Evolutionary conservation across 331 rosid species (phyloP).

Genomic region (Rosa hybrid): DNA sequence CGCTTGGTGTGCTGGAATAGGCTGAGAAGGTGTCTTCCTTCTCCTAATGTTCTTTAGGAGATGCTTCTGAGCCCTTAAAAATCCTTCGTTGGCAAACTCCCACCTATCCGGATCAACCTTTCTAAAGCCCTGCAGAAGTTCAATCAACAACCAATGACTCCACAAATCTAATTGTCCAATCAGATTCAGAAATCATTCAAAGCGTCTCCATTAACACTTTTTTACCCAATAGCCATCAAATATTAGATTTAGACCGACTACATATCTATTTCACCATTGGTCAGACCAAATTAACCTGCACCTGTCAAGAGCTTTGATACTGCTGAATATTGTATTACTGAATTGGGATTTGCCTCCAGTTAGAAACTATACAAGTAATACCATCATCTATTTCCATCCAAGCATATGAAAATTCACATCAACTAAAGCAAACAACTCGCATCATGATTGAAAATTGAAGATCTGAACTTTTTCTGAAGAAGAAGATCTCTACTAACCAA

Average conservation of each 20-base stretch:
- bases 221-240: constrained; percentile 7
- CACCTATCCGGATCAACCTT: constrained; percentile 47
- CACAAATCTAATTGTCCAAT: constrained; percentile 4
- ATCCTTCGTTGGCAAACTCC: constrained; percentile 53
- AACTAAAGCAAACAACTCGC: not conserved
- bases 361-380: not conserved
- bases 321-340: not conserved
- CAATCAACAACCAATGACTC: constrained; percentile 19
- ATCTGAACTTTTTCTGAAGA: not conserved
- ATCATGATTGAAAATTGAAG: not conserved
- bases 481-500: not conserved
- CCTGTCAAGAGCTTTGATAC: not conserved
- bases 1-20: constrained; percentile 25
- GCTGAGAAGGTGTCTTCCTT: constrained; percentile 36
- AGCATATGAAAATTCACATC: not conserved
- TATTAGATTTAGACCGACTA: not conserved
- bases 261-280: not conserved
- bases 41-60: constrained; percentile 42
- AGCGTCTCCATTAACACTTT: constrained; percentile 4
- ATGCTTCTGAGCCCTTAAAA: constrained; percentile 43
- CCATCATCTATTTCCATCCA: too few relatives aligned
- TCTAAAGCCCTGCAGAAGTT: constrained; percentile 49
- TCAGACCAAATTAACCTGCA: not conserved
- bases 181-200: constrained; percentile 8
- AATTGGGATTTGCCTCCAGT: not conserved